Base-by-base conservation (phyloP, 1,284 basidiomycete species). In the Heterobasidion irregulare region DNA sequence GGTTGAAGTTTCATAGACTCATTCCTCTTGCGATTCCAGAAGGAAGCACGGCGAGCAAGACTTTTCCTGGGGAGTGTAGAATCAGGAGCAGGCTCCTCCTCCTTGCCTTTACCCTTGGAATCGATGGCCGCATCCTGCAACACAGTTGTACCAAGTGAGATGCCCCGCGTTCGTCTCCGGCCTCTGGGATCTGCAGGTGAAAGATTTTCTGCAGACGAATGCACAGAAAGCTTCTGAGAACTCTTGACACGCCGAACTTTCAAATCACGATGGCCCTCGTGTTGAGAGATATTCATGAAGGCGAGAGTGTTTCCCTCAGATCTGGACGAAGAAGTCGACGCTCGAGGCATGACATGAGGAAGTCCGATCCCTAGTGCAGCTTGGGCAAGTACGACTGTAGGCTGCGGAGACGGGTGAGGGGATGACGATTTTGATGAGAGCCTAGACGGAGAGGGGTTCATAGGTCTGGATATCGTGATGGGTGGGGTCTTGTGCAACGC, bases 351-450 rank as follows among this genome's bases (percentile, higher is more conserved):
- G 48, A 75, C 71, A 63, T 77, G 78, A 36, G 80, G 75, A 35
- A 84, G 68, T 43, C 82, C 80, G 15, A 85, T 65, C 2, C 80
- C 82, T 43, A 84, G 64, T 2, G 78, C 72, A n/a, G 83, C 77
- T 47, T 80, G 80, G 35, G 79, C 80, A 18, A 83, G 71, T 38
- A 73, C 74, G 16, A 72, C 61, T 32, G 79, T 74, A 7, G 80
- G 71, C 49, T 70, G 70, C 35, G 62, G 56, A 38, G 61, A n/a
- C 12, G 18, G 12, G 26, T 16, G 53, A 18, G 58, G 57, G 9
- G 53, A 52, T 32, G 44, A 12, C 16, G 54, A 16, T 15, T 43
- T 48, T 19, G 51, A 53, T 7, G 56, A 44, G 8, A 58, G 50
- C 41, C 54, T 60, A 16, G 64, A 58, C 57, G 49, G 46, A 52